Conservation (phyloP, 768 basidiomycete species). For the Chalciporus sphaerocephalus region DNA sequence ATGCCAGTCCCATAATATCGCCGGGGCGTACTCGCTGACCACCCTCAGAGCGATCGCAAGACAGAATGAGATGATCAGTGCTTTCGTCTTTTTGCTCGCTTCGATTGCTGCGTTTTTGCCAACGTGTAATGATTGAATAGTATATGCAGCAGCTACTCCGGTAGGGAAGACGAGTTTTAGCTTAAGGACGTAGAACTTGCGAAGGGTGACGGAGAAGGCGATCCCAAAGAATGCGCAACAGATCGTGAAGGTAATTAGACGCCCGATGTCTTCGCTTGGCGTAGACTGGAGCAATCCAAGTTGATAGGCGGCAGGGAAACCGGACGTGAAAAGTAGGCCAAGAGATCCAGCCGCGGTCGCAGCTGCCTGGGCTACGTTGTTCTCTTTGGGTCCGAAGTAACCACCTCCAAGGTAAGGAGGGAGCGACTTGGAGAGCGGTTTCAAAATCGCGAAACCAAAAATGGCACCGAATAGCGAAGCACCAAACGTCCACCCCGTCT, state of each 20-base stretch:
- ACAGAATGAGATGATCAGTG: constrained; percentile 44
- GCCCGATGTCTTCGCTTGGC: constrained; percentile 51
- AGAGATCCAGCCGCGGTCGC: constrained; percentile 49
- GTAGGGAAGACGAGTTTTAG: constrained; percentile 63
- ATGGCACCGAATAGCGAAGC: constrained; percentile 51
- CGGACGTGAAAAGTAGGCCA: constrained; percentile 56
- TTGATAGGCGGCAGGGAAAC: constrained; percentile 57
- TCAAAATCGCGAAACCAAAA: constrained; percentile 48
- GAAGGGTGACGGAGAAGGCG: constrained; percentile 62
- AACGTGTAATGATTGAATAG: constrained; percentile 57
- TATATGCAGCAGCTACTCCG: constrained; percentile 62
- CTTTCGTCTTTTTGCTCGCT: constrained; percentile 54
- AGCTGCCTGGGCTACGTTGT: constrained; percentile 26
- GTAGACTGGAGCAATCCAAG: constrained; percentile 43
- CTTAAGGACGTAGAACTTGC: constrained; percentile 58
- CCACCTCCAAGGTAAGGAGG: constrained; percentile 48
- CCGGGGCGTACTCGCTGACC: constrained; percentile 53
- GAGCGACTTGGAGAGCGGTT: constrained; percentile 47
- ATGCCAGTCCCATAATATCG: constrained; percentile 61
- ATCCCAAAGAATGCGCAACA: constrained; percentile 58
- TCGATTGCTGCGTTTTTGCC: constrained; percentile 45
- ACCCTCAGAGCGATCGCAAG: constrained; percentile 50
- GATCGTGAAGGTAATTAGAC: constrained; percentile 50
- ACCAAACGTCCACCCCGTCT: constrained; percentile 63
- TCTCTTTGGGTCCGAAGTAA: constrained; percentile 62